Evolutionary conservation across 257 asterid species (phyloP), one percentile per base, ranked within the genome.

Genomic region (Solanum tarapatanum): DNA sequence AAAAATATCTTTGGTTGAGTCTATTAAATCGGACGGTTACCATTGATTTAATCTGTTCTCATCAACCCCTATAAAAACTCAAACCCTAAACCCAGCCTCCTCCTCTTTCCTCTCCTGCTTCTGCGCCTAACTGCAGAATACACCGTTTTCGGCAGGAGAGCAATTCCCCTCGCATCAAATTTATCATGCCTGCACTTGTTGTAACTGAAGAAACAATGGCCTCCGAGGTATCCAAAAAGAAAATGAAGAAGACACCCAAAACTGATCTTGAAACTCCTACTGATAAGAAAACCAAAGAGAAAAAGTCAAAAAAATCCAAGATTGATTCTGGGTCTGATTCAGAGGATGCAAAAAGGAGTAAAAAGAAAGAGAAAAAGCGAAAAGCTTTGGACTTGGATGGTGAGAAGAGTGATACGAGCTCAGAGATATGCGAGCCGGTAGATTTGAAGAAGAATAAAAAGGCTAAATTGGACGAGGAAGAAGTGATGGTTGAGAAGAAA

Each of bases 391-490:
- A 48, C 43, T 82, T 51, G 68, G 30, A 82, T 48, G 85, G 33
- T 21, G 43, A 82, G 30, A 82, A 48, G 85, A 48, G 70, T 82
- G 69, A 48, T 28, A 82, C 70, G 28, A 82, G 69, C 85, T 82
- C 85, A 11, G 85, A 82, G 69, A 48, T 82, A 28, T 45, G 28
- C 21, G 43, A 82, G 85, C 85, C 85, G 12, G 9, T 8, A 80
- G 68, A 80, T 1, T 36, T 36, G 41, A 86, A 86, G 84, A 87
- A 83, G 87, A 72, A 70, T 8, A 84, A 88, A 73, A 88, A 88
- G 87, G 86, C 86, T 7, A 83, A 80, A 82, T 12, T 86, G 39
- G 72, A 21, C 30, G 86, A 10, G 5, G 84, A 39, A 68, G 64
- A 36, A 11, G 70, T 24, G 51, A 87, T 23, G 51, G 89, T 23